A percentile compares a stretch with the other conserved stretches of the same genome.
Evolutionary conservation across 2,329 filamentous ascomycete species (phyloP).

Genomic region (Rutstroemia sp.): DNA sequence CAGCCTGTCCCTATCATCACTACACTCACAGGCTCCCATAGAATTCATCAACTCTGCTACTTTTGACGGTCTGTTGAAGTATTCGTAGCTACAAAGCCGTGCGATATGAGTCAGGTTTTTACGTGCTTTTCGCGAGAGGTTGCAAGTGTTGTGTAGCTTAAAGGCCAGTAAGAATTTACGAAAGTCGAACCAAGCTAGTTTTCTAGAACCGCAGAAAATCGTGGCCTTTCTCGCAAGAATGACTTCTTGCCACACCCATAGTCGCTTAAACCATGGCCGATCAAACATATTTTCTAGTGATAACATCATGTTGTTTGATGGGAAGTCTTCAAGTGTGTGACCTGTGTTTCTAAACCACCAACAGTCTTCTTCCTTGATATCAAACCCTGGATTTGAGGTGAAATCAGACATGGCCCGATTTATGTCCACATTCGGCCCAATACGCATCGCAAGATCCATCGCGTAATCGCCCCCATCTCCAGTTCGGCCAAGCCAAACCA

Average conservation of each 20-base stretch:
- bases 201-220: background rate
- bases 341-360: too few relatives aligned
- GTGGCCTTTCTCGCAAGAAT: background rate
- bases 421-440: too few relatives aligned
- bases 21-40: background rate
- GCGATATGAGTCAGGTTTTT: background rate
- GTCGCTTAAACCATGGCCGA: background rate
- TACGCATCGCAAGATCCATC: background rate
- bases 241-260: background rate
- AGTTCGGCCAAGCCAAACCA: background rate
- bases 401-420: too few relatives aligned
- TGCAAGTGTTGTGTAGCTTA: too few relatives aligned
- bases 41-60: too few relatives aligned
- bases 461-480: background rate
- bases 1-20: background rate
- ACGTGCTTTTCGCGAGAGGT: too few relatives aligned
- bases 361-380: background rate
- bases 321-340: background rate
- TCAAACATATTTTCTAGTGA: background rate
- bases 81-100: too few relatives aligned
- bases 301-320: background rate
- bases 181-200: background rate
- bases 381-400: background rate
- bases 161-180: too few relatives aligned
- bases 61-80: too few relatives aligned